Conservation (phyloP, 2,329 filamentous ascomycete genomes). For the Ophiostoma perfectum region DNA sequence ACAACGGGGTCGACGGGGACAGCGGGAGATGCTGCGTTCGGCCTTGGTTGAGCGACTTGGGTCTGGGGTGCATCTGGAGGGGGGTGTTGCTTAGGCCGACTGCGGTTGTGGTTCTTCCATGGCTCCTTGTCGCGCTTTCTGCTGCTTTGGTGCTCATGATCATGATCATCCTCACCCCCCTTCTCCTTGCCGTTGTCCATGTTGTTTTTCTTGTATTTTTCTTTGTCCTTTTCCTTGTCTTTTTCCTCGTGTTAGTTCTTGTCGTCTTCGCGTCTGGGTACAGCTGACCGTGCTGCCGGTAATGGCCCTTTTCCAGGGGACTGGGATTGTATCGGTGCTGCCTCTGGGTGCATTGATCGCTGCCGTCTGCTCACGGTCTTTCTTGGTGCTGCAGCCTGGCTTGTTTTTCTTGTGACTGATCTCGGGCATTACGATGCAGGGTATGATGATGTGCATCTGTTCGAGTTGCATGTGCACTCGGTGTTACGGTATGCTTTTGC, state of each 20-base stretch:
- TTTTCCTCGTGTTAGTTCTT: neutral
- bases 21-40: neutral
- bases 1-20: neutral
- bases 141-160: neutral
- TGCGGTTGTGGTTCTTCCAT: neutral
- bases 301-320: neutral
- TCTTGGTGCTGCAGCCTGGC: slow-evolving; percentile 1
- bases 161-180: neutral
- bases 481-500: neutral
- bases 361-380: neutral
- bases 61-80: neutral
- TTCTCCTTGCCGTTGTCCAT: neutral
- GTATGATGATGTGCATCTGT: neutral
- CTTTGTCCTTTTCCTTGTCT: neutral
- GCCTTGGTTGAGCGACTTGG: neutral
- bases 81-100: neutral
- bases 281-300: too few species aligned
- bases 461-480: neutral
- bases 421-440: neutral
- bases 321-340: neutral
- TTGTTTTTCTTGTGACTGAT: neutral
- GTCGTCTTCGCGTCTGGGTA: too few species aligned
- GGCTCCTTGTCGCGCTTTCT: neutral
- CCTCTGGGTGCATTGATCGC: neutral
- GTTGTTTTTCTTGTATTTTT: neutral